These are phyloP conservation scores for Serendipita sp. DNA, from an alignment of 768 basidiomycete species.

Conservation along the genomic window DNA sequence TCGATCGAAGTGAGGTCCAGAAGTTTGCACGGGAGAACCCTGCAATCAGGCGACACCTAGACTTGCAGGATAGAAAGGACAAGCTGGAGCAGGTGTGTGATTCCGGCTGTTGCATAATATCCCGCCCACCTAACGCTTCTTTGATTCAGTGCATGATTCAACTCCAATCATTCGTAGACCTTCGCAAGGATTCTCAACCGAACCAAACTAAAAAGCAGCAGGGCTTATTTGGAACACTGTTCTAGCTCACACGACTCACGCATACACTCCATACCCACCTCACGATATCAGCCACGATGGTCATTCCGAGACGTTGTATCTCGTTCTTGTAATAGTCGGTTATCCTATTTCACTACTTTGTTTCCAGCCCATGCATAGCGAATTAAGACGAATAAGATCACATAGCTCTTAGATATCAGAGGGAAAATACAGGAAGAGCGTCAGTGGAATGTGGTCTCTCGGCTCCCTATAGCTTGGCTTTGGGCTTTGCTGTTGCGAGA, in stretches of 20 bases:
- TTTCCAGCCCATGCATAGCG: too few relatives aligned
- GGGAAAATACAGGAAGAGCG: too few relatives aligned
- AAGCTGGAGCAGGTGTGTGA: constrained; percentile 79
- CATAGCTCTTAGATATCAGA: too few relatives aligned
- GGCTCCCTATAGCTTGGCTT: constrained; percentile 31
- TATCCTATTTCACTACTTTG: not conserved
- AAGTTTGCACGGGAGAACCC: constrained; percentile 96
- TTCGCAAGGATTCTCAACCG: constrained; percentile 70
- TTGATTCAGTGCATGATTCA: constrained; percentile 75
- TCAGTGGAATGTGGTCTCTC: too few relatives aligned
- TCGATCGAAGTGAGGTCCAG: constrained; percentile 79
- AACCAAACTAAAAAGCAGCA: constrained; percentile 48
- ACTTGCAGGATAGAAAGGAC: constrained; percentile 92
- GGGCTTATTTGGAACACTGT: constrained; percentile 65
- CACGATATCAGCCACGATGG: constrained; percentile 9
- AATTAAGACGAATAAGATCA: not conserved
- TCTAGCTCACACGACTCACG: constrained; percentile 24
- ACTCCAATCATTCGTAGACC: constrained; percentile 76
- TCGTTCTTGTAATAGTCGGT: constrained; percentile 5
- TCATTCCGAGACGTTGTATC: not conserved
- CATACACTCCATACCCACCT: constrained; percentile 2
- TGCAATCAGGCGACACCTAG: constrained; percentile 66
- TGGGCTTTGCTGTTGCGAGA: constrained; percentile 30
- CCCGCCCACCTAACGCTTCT: not conserved
- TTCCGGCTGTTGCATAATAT: not conserved